Evolutionary conservation across 2,329 filamentous ascomycete species (phyloP), one percentile per base, ranked within the genome.

Genomic region (Diaporthe vaccinii): DNA sequence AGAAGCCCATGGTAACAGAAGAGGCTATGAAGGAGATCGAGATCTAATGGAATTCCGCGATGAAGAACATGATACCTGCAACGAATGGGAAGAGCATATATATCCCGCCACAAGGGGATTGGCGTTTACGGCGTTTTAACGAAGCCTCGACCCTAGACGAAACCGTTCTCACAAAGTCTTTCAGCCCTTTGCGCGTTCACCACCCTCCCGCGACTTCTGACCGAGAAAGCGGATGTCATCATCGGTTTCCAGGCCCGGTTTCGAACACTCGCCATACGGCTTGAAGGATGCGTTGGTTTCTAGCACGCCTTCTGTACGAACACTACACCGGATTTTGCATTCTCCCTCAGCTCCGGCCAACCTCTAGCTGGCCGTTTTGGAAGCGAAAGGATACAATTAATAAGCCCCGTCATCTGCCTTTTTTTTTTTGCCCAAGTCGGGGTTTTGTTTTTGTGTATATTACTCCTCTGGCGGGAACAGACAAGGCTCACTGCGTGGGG

Each of bases 11-110:
- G 73, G 83, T 85, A 53, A 78, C 83, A 15, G 89, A 90, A 73
- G 89, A 87, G 75, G 84, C 85, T 44, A 90, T 91, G 89, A 91
- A 90, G 85, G 90, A 89, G 76, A 91, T 91, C 82, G 89, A 91
- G 82, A 91, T 91, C 79, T 91, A 84, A 80, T 77, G 76, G 73
- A 73, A 74, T 77, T 77, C 78, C 75, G 75, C 77, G 74, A 79
- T 76, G 78, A 80, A 75, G 79, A 78, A 76, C 67, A 79, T 76
- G 79, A 80, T 75, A 77, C 53, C 72, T 77, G 73, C 74, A 62
- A 77, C 70, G 76, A 74, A 72, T 65, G 70, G 74, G 61, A 76
- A 74, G 68, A 77, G 67, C 76, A 77, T 77, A 76, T 69, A 74
- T 73, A 76, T 74, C 51, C 58, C 71, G 57, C 72, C 71, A 59